These are phyloP conservation scores for Dunaliella primolecta DNA, from an alignment of 139 green algal species.

Conservation along the genomic window DNA sequence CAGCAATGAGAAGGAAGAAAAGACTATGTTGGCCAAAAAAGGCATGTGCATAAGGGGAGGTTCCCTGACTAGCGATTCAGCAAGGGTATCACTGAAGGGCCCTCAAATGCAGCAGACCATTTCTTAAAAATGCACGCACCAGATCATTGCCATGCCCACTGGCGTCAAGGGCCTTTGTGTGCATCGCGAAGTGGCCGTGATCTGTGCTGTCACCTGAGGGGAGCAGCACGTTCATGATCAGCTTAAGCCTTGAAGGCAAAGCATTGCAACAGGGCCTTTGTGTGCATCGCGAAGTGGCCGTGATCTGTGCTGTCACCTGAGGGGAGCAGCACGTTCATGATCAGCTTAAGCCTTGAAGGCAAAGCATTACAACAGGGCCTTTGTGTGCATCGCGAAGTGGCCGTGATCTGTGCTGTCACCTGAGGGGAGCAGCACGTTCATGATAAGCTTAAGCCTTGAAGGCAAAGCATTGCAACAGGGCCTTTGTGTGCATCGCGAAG, in stretches of 20 bases:
- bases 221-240: background rate
- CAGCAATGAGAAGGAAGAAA: too few species aligned
- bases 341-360: background rate
- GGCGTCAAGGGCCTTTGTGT: constrained; percentile 55
- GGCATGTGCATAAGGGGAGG: too few species aligned
- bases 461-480: constrained; percentile 32
- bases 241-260: background rate
- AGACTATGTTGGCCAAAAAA: too few species aligned
- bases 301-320: constrained; percentile 17
- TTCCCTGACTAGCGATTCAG: too few species aligned
- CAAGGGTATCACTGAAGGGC: too few species aligned
- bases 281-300: constrained; percentile 35
- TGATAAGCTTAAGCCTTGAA: background rate
- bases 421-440: background rate
- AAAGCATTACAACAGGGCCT: constrained; percentile 48
- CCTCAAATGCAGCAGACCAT: too few species aligned
- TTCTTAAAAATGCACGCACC: constrained; percentile 52
- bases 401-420: constrained; percentile 29
- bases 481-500: constrained; percentile 31
- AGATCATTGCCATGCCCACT: constrained; percentile 72
- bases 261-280: constrained; percentile 49
- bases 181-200: constrained; percentile 33
- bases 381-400: constrained; percentile 26
- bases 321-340: background rate
- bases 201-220: constrained; percentile 11